Conservation (phyloP, 768 basidiomycete genomes). For the Lactarius indigo region DNA sequence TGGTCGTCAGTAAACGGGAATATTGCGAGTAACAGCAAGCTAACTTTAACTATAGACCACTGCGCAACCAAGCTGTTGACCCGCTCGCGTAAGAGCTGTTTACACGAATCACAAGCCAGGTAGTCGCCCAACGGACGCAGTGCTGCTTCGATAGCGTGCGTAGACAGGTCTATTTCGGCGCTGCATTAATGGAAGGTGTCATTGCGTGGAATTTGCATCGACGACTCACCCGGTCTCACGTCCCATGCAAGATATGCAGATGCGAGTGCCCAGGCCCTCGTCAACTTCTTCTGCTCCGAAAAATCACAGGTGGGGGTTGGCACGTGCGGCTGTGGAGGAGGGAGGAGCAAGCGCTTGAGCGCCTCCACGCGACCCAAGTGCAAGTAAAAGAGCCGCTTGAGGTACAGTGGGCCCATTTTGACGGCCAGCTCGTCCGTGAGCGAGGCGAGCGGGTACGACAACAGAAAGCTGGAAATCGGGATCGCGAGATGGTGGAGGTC, state of each 20-base stretch:
- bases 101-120: conserved; percentile 67
- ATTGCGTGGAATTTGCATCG: background rate
- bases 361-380: conserved; percentile 82
- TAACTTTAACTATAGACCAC: conserved; percentile 78
- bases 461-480: conserved; percentile 67
- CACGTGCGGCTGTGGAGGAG: conserved; percentile 73
- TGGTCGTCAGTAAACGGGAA: background rate
- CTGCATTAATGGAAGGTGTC: background rate
- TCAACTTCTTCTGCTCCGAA: conserved; percentile 72
- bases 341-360: conserved; percentile 70
- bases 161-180: conserved; percentile 57
- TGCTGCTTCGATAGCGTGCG: conserved; percentile 66
- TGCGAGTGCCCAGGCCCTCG: conserved; percentile 78
- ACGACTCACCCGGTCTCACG: conserved; percentile 62
- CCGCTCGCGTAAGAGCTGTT: conserved; percentile 55
- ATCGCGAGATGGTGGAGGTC: conserved; percentile 74
- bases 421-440: conserved; percentile 69
- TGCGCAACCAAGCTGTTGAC: conserved; percentile 65
- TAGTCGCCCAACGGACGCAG: conserved; percentile 67
- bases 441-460: conserved; percentile 63
- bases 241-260: conserved; percentile 84
- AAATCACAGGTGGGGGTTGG: conserved; percentile 68
- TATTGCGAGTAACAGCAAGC: conserved; percentile 11
- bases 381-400: conserved; percentile 79
- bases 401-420: conserved; percentile 69